Percentiles rank a stretch among this genome's conserved stretches.
Evolutionary conservation across 768 basidiomycete genomes (phyloP).

Genomic region (Psilocybe cubensis): DNA sequence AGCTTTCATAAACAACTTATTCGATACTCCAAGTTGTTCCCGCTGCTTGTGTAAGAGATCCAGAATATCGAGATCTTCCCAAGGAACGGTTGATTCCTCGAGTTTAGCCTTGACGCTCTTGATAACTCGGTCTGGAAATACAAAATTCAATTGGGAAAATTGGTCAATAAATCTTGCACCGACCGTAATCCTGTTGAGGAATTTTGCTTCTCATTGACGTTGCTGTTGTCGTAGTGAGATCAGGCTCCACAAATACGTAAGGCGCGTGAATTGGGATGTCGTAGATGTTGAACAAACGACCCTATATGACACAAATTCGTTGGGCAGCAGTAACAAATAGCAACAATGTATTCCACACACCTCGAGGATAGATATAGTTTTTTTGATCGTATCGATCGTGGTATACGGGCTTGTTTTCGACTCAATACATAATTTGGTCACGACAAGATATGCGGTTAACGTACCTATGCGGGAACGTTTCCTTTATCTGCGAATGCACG

Average conservation of each 20-base stretch:
- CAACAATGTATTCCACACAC: constrained; percentile 32
- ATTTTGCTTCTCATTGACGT: constrained; percentile 51
- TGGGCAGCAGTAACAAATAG: neutral
- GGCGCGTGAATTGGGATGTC: constrained; percentile 73
- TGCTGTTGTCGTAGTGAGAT: constrained; percentile 59
- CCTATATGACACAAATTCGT: constrained; percentile 40
- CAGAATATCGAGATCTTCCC: constrained; percentile 25
- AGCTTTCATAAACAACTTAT: constrained; percentile 68
- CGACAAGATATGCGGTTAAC: neutral
- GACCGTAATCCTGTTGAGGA: constrained; percentile 48
- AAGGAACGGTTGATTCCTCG: constrained; percentile 34
- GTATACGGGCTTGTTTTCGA: constrained; percentile 44
- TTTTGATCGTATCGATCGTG: constrained; percentile 59
- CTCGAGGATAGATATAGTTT: constrained; percentile 65
- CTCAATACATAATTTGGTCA: neutral
- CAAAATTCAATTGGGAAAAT: neutral
- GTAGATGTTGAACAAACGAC: constrained; percentile 67
- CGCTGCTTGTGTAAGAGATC: constrained; percentile 48
- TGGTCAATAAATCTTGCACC: constrained; percentile 7
- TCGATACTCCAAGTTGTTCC: constrained; percentile 38
- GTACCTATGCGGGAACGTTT: constrained; percentile 63
- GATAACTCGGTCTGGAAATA: constrained; percentile 34
- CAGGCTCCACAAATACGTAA: constrained; percentile 80
- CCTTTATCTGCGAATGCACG: constrained; percentile 55
- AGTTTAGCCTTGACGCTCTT: constrained; percentile 32